These are phyloP conservation scores for Aspergillus udagawae DNA, from an alignment of 2,329 filamentous ascomycete species.

Conservation along the genomic window DNA sequence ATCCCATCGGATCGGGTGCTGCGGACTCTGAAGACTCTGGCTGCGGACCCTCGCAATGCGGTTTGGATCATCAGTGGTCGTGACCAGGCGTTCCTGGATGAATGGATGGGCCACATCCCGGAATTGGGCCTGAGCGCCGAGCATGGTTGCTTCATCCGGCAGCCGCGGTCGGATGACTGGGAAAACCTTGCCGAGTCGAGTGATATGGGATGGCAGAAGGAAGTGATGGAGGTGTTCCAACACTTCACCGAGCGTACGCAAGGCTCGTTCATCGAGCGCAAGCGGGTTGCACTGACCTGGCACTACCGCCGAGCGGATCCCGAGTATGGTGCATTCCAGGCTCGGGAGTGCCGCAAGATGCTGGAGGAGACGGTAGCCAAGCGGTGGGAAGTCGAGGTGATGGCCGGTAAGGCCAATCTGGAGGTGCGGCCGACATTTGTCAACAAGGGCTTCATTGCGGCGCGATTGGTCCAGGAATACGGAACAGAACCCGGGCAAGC, in stretches of 20 bases:
- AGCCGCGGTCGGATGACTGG: slow-evolving; percentile 74
- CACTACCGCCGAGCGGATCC: slow-evolving; percentile 91
- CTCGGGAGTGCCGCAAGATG: slow-evolving; percentile 74
- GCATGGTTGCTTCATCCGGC: slow-evolving; percentile 90
- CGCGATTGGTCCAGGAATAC: slow-evolving; percentile 74
- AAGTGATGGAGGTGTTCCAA: slow-evolving; percentile 80
- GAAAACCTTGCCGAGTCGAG: slow-evolving; percentile 80
- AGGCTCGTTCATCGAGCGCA: slow-evolving; percentile 89
- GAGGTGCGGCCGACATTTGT: slow-evolving; percentile 96
- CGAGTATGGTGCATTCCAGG: slow-evolving; percentile 75
- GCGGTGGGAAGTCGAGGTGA: slow-evolving; percentile 89
- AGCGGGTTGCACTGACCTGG: slow-evolving; percentile 93
- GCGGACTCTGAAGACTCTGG: slow-evolving; percentile 71
- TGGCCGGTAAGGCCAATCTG: slow-evolving; percentile 93
- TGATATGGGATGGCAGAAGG: slow-evolving; percentile 88
- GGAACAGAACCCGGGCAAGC: slow-evolving; percentile 51
- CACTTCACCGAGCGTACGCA: slow-evolving; percentile 82
- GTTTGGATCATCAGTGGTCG: slow-evolving; percentile 99
- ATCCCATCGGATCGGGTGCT: slow-evolving; percentile 82
- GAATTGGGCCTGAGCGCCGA: slow-evolving; percentile 93
- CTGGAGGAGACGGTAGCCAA: slow-evolving; percentile 72
- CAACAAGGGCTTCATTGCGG: slow-evolving; percentile 96
- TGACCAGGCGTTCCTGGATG: slow-evolving; percentile 84
- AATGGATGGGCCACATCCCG: slow-evolving; percentile 87
- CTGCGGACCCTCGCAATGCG: slow-evolving; percentile 73